These are phyloP conservation scores for Colletotrichum zoysiae DNA, from an alignment of 2,329 filamentous ascomycete species.

Conservation along the genomic window DNA sequence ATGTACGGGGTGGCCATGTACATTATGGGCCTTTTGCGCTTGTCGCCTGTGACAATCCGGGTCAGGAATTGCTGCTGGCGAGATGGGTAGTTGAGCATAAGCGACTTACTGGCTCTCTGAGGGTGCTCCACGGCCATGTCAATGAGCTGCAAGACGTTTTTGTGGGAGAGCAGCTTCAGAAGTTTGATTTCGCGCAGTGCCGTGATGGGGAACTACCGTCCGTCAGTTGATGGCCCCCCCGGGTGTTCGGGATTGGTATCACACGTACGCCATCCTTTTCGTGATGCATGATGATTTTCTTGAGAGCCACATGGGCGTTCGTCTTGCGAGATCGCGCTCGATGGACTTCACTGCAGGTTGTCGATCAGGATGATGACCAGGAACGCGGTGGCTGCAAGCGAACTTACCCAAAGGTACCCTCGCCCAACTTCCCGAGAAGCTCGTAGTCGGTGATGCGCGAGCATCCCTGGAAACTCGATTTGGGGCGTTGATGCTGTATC, in stretches of 20 bases:
- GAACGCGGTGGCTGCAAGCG: constrained; percentile 5
- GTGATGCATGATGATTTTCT: constrained; percentile 99
- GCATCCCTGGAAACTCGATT: constrained; percentile 82
- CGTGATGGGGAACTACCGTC: constrained; percentile 88
- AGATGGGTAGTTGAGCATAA: constrained; percentile 22
- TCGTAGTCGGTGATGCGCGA: constrained; percentile 86
- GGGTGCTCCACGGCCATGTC: constrained; percentile 95
- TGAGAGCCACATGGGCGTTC: constrained; percentile 84
- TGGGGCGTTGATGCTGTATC: constrained; percentile 66
- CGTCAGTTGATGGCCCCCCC: constrained; percentile 27
- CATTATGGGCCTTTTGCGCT: constrained; percentile 86
- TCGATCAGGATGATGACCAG: constrained; percentile 9
- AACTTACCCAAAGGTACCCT: constrained; percentile 90
- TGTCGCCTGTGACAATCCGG: constrained; percentile 68
- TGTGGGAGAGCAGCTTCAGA: constrained; percentile 92
- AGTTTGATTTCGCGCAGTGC: constrained; percentile 98
- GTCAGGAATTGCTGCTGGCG: constrained; percentile 44
- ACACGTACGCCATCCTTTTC: constrained; percentile 90
- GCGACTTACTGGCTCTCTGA: constrained; percentile 68
- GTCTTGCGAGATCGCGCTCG: constrained; percentile 84
- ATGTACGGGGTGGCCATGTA: constrained; percentile 99
- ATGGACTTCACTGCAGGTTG: constrained; percentile 79
- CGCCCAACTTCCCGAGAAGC: constrained; percentile 85
- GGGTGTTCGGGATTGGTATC: not conserved
- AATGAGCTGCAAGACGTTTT: constrained; percentile 86